phyloP scores from a whole-genome alignment of 2,329 filamentous ascomycete species.

The Alternaria sp. region DNA sequence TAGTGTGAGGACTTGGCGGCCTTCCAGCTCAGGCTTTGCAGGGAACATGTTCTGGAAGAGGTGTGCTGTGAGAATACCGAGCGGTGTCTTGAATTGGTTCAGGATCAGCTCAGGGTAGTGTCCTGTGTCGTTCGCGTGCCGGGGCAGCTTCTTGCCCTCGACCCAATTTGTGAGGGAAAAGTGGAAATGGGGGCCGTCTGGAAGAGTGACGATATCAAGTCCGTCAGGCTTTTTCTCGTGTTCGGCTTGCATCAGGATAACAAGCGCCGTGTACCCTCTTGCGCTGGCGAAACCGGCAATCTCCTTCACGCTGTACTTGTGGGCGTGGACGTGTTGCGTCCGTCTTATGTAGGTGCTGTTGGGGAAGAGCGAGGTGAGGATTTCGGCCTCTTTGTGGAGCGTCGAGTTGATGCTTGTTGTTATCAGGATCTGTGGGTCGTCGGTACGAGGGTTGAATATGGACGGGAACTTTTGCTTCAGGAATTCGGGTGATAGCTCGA shows the following conservation, averaged over 20 bases:
- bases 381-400: conserved; percentile 81
- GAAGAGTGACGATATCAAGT: conserved; percentile 84
- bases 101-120: conserved; percentile 90
- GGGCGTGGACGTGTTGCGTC: conserved; percentile 80
- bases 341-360: conserved; percentile 83
- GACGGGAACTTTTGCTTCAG: conserved; percentile 68
- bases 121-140: conserved; percentile 85
- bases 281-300: conserved; percentile 87
- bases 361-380: conserved; percentile 84
- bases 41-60: conserved; percentile 85
- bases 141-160: conserved; percentile 84
- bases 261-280: conserved; percentile 81
- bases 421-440: conserved; percentile 83
- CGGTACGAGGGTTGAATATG: conserved; percentile 63
- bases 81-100: conserved; percentile 93
- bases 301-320: conserved; percentile 93
- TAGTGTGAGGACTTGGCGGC: conserved; percentile 88
- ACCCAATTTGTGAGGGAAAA: conserved; percentile 92
- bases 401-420: conserved; percentile 91
- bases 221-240: conserved; percentile 80
- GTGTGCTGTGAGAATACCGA: conserved; percentile 85
- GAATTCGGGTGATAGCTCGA: conserved; percentile 68
- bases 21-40: conserved; percentile 80
- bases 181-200: conserved; percentile 88
- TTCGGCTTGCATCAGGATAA: conserved; percentile 84